phyloP scores from a whole-genome alignment of 1,284 basidiomycete genomes.

The Athelia sp. region DNA sequence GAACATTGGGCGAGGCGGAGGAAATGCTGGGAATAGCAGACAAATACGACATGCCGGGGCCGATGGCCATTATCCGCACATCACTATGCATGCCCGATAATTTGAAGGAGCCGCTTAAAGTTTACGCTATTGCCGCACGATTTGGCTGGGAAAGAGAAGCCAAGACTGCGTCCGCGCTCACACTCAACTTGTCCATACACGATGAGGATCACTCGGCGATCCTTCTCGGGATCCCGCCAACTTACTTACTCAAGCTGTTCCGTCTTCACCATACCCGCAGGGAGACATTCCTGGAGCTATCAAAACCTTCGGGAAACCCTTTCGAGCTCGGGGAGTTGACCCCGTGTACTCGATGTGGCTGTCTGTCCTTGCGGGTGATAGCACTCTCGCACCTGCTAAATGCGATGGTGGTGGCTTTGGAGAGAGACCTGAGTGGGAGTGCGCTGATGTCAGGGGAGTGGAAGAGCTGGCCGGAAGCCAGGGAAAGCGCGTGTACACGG shows the following conservation, averaged over 20 bases:
- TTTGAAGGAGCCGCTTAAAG: not conserved
- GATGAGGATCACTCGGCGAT: not conserved
- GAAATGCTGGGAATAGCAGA: not conserved
- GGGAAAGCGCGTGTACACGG: not conserved
- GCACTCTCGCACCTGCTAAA: not conserved
- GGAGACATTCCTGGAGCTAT: not conserved
- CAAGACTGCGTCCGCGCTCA: not conserved
- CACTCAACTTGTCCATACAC: not conserved
- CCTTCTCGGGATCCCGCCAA: not conserved
- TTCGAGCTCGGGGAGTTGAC: not conserved
- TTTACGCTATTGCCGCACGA: not conserved
- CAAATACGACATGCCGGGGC: slow-evolving; percentile 1
- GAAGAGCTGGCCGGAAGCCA: not conserved
- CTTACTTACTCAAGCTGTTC: not conserved
- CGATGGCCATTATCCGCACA: not conserved
- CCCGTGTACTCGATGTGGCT: not conserved
- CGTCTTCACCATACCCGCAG: not conserved
- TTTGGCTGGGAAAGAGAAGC: not conserved
- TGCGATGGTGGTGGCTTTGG: not conserved
- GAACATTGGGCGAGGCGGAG: not conserved
- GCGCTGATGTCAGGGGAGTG: not conserved
- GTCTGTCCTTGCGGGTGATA: not conserved
- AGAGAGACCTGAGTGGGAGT: not conserved
- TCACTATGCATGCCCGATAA: not conserved
- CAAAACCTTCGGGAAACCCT: not conserved